Conservation (phyloP, 2,329 filamentous ascomycete genomes). For the Microcyclospora pomicola region DNA sequence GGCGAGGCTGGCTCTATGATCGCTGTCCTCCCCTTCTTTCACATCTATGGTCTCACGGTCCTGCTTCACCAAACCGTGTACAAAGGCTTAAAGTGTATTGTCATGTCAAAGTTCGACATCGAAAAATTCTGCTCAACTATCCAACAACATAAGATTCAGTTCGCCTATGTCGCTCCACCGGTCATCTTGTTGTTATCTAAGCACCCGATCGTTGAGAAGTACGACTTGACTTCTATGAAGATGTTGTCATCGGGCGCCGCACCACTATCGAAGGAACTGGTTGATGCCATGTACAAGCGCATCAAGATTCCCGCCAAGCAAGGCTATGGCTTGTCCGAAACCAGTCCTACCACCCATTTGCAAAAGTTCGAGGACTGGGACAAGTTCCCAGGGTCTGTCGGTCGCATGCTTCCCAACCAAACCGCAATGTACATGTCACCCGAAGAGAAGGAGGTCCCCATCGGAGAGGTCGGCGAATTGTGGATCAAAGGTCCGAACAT, state of each 20-base stretch:
- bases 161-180: conserved; percentile 70
- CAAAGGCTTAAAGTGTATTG: conserved; percentile 50
- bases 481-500: conserved; percentile 69
- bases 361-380: conserved; percentile 63
- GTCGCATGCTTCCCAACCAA: conserved; percentile 64
- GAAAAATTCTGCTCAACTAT: conserved; percentile 64
- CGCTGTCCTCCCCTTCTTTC: conserved; percentile 76
- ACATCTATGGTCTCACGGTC: conserved; percentile 71
- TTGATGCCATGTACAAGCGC: conserved; percentile 59
- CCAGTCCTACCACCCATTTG: conserved; percentile 62
- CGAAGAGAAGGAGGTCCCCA: conserved; percentile 43
- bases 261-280: conserved; percentile 67
- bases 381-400: conserved; percentile 62
- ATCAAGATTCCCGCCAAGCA: conserved; percentile 76
- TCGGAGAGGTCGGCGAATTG: conserved; percentile 43
- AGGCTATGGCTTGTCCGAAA: conserved; percentile 83
- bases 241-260: conserved; percentile 84
- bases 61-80: conserved; percentile 57
- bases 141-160: conserved; percentile 61
- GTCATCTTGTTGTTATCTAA: conserved; percentile 71
- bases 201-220: conserved; percentile 61
- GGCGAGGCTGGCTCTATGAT: conserved; percentile 47
- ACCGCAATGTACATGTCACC: conserved; percentile 64
- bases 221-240: conserved; percentile 63
- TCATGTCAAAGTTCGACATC: conserved; percentile 71